Percentiles rank a stretch among this genome's conserved stretches.
phyloP scores from a whole-genome alignment of 2,329 filamentous ascomycete species.

The Exserohilum turcica region DNA sequence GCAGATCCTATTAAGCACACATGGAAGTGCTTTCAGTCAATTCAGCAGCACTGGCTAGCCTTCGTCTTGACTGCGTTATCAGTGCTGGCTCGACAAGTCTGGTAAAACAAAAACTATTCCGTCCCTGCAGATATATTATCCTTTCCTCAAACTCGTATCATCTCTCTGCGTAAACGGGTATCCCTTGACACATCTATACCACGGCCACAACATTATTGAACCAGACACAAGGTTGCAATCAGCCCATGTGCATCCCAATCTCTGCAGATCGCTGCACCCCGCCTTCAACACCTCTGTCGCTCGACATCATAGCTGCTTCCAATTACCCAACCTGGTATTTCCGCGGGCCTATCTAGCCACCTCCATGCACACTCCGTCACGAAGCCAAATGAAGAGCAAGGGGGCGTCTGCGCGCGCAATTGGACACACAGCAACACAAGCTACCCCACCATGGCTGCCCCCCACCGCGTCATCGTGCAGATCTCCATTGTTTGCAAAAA shows the following conservation, averaged over 20 bases:
- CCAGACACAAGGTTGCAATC: too few species aligned
- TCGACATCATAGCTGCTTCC: not conserved
- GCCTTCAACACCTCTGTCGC: not conserved
- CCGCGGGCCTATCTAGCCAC: not conserved
- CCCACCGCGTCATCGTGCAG: not conserved
- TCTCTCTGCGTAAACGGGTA: too few species aligned
- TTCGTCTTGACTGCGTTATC: too few species aligned
- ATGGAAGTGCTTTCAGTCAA: too few species aligned
- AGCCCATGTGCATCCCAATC: not conserved
- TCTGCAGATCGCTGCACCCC: not conserved
- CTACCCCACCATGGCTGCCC: constrained; percentile 21
- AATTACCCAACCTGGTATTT: not conserved
- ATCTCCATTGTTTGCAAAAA: not conserved
- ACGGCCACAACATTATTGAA: too few species aligned
- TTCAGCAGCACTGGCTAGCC: too few species aligned
- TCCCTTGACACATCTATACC: too few species aligned
- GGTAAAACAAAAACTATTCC: too few species aligned
- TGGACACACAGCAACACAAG: constrained; percentile 6
- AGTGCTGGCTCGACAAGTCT: too few species aligned
- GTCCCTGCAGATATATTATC: too few species aligned
- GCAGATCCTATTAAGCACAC: not conserved
- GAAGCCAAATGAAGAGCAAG: constrained; percentile 3
- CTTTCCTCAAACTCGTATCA: too few species aligned
- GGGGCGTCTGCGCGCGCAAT: constrained; percentile 8
- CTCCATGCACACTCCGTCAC: not conserved